Conservation (phyloP, 2,329 filamentous ascomycete genomes). For the Talaromyces sp. region DNA sequence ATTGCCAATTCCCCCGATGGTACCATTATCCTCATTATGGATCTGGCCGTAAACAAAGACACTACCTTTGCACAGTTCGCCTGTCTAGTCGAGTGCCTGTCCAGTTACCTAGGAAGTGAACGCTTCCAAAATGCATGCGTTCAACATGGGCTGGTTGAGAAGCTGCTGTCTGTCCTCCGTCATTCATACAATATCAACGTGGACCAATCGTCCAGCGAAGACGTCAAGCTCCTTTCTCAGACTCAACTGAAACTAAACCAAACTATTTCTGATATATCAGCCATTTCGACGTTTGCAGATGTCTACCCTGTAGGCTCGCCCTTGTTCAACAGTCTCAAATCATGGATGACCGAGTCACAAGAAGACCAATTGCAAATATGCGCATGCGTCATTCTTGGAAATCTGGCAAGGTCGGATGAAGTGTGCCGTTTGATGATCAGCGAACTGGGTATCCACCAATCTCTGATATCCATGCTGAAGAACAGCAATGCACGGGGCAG, state of each 20-base stretch:
- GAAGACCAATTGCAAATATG: slow-evolving; percentile 43
- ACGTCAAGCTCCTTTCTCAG: slow-evolving; percentile 29
- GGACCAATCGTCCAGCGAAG: slow-evolving; percentile 24
- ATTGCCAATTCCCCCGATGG: slow-evolving; percentile 30
- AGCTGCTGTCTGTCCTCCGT: slow-evolving; percentile 26
- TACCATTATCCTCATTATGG: slow-evolving; percentile 29
- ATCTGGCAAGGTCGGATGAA: slow-evolving; percentile 40
- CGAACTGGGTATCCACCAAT: slow-evolving; percentile 33
- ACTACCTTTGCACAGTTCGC: slow-evolving; percentile 25
- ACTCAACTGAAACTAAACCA: slow-evolving; percentile 35
- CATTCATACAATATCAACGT: slow-evolving; percentile 24
- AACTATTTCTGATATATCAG: slow-evolving; percentile 36
- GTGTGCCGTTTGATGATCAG: slow-evolving; percentile 37
- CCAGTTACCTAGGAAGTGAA: slow-evolving; percentile 30
- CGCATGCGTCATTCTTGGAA: slow-evolving; percentile 44
- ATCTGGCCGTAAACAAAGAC: slow-evolving; percentile 23
- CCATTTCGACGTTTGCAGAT: slow-evolving; percentile 29
- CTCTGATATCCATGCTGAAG: slow-evolving; percentile 35
- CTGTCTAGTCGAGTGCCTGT: slow-evolving; percentile 27
- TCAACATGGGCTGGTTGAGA: slow-evolving; percentile 25
- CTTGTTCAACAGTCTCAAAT: slow-evolving; percentile 30
- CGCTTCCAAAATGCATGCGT: slow-evolving; percentile 35
- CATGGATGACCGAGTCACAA: slow-evolving; percentile 33
- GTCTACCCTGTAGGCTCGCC: slow-evolving; percentile 34
- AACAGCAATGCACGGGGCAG: slow-evolving; percentile 28